Percentiles rank a stretch among this genome's conserved stretches.
Conservation (phyloP, 2,329 filamentous ascomycete genomes). For the Penicillium capsulatum region DNA sequence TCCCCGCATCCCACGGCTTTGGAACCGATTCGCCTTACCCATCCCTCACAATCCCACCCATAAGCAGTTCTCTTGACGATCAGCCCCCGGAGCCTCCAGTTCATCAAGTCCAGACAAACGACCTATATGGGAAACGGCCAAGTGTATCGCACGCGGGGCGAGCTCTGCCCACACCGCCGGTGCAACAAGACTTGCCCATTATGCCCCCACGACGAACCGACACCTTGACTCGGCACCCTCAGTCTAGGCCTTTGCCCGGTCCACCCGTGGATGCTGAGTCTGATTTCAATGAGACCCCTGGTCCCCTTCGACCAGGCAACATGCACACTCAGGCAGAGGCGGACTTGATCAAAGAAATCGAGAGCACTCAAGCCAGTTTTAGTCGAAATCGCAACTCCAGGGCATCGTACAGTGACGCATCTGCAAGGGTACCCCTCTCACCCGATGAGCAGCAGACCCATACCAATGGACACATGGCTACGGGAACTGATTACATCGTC, state of each 20-base stretch:
- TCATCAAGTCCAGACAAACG: constrained; percentile 27
- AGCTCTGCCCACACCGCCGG: constrained; percentile 47
- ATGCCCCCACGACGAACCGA: constrained; percentile 50
- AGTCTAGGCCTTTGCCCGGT: constrained; percentile 56
- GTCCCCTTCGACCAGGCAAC: not conserved
- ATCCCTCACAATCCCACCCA: constrained; percentile 18
- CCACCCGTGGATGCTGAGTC: constrained; percentile 48
- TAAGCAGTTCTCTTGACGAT: constrained; percentile 23
- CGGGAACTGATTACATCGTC: constrained; percentile 43
- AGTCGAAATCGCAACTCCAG: constrained; percentile 26
- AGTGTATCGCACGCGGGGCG: constrained; percentile 34
- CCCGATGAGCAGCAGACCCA: constrained; percentile 45
- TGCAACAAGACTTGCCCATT: constrained; percentile 48
- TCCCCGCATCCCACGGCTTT: constrained; percentile 21
- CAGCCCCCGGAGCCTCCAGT: constrained; percentile 34
- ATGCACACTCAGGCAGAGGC: constrained; percentile 42
- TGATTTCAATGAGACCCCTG: constrained; percentile 8
- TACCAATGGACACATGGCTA: constrained; percentile 47
- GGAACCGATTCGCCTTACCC: constrained; percentile 25
- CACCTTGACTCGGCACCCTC: constrained; percentile 54
- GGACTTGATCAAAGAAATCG: constrained; percentile 55
- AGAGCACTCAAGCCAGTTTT: constrained; percentile 35
- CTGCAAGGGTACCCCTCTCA: constrained; percentile 29
- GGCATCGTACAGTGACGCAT: constrained; percentile 20
- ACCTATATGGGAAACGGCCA: constrained; percentile 24